phyloP scores from a whole-genome alignment of 805 yeast genomes.

The Myxozyma sirexii region DNA sequence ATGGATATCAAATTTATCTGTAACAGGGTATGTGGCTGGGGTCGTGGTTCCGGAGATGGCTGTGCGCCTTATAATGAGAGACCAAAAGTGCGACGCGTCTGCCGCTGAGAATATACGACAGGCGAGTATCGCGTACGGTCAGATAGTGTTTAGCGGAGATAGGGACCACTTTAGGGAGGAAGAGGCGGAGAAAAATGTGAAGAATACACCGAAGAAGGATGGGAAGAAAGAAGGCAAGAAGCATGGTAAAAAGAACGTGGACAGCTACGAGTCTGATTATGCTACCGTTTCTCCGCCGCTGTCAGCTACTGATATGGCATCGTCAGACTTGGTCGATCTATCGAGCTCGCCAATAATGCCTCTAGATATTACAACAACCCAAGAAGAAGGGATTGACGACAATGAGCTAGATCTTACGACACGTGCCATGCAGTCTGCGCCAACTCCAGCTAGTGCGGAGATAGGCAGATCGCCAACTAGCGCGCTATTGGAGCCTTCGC shows the following conservation, averaged over 20 bases:
- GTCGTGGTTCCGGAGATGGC: conserved; percentile 34
- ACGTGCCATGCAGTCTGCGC: neutral
- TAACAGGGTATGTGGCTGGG: conserved; percentile 26
- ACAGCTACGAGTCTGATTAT: neutral
- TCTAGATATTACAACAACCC: neutral
- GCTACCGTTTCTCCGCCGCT: neutral
- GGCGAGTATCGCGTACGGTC: conserved; percentile 31
- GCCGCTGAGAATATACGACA: conserved; percentile 26
- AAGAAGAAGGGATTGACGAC: neutral
- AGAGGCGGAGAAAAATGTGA: neutral
- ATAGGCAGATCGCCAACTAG: neutral
- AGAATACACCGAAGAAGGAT: neutral
- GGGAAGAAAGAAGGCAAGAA: neutral
- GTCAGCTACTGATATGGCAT: neutral
- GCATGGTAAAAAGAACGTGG: neutral
- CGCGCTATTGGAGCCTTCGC: neutral
- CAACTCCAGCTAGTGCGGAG: neutral
- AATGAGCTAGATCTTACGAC: neutral
- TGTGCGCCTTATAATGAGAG: conserved; percentile 30
- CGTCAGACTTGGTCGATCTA: neutral
- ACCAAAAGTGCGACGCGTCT: conserved; percentile 13
- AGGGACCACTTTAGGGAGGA: neutral
- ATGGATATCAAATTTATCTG: conserved; percentile 33
- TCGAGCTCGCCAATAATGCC: neutral
- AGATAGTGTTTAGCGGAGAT: conserved; percentile 11